A percentile compares a stretch with the other conserved stretches of the same genome.
phyloP scores from a whole-genome alignment of 2,329 filamentous ascomycete species.

The Neocucurbitaria cava region DNA sequence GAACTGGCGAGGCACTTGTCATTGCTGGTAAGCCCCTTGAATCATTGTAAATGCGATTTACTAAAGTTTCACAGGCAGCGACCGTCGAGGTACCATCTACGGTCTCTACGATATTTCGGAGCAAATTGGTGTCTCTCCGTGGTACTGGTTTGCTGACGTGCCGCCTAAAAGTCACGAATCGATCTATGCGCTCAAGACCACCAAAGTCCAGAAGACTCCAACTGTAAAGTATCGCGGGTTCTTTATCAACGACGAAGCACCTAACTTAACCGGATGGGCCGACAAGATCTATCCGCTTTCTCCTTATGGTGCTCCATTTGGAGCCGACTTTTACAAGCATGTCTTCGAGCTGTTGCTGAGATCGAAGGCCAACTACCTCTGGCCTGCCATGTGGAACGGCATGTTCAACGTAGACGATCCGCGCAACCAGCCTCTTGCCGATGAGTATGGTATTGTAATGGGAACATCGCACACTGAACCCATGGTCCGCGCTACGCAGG shows the following conservation, averaged over 20 bases:
- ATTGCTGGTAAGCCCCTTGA: slow-evolving; percentile 60
- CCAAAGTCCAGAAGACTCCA: slow-evolving; percentile 65
- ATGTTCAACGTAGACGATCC: slow-evolving; percentile 77
- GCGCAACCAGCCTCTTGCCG: slow-evolving; percentile 70
- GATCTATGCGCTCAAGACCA: slow-evolving; percentile 63
- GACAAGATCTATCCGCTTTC: slow-evolving; percentile 60
- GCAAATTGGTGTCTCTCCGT: slow-evolving; percentile 75
- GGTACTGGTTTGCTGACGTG: slow-evolving; percentile 73
- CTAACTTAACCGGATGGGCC: slow-evolving; percentile 71
- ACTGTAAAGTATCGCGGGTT: slow-evolving; percentile 72
- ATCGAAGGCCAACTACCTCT: slow-evolving; percentile 75
- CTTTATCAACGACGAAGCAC: slow-evolving; percentile 75
- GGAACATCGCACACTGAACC: slow-evolving; percentile 78
- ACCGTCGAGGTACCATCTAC: slow-evolving; percentile 72
- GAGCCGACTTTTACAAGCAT: slow-evolving; percentile 70
- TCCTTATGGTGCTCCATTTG: slow-evolving; percentile 54
- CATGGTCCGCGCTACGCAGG: slow-evolving; percentile 66
- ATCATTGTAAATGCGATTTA: neutral
- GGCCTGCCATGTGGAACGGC: slow-evolving; percentile 74
- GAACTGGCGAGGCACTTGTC: slow-evolving; percentile 66
- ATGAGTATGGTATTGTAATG: slow-evolving; percentile 77
- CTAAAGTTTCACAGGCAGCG: slow-evolving; percentile 53
- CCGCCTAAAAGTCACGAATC: slow-evolving; percentile 58
- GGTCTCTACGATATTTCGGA: slow-evolving; percentile 75
- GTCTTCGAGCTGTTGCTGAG: slow-evolving; percentile 76